Conservation (phyloP, 2,329 filamentous ascomycete genomes). For the Pseudopithomyces chartarum region DNA sequence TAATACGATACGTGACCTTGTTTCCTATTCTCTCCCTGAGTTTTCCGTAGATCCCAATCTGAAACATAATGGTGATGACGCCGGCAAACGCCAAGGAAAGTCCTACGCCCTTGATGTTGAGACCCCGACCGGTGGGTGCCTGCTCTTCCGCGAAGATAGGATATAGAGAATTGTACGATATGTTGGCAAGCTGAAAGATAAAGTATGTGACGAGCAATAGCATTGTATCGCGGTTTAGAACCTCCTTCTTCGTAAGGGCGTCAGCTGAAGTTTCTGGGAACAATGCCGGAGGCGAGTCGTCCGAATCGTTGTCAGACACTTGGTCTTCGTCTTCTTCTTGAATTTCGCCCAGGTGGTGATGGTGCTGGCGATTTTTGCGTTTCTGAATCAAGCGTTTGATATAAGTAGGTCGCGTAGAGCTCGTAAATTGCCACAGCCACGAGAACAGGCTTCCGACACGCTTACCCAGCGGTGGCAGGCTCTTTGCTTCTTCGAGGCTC, state of each 20-base stretch:
- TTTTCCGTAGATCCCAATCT: slow-evolving; percentile 81
- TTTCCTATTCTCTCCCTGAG: slow-evolving; percentile 83
- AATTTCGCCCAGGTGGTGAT: slow-evolving; percentile 43
- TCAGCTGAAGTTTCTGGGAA: slow-evolving; percentile 49
- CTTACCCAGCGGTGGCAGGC: slow-evolving; percentile 64
- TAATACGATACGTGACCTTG: slow-evolving; percentile 78
- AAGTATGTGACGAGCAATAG: slow-evolving; percentile 84
- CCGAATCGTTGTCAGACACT: slow-evolving; percentile 50
- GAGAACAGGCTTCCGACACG: slow-evolving; percentile 65
- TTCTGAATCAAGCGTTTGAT: slow-evolving; percentile 48
- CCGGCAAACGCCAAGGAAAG: slow-evolving; percentile 84
- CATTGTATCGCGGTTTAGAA: slow-evolving; percentile 81
- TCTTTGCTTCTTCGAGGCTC: slow-evolving; percentile 71
- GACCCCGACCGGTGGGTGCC: slow-evolving; percentile 74
- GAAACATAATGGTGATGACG: slow-evolving; percentile 84
- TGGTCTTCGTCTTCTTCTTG: slow-evolving; percentile 43
- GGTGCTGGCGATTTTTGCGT: slow-evolving; percentile 24
- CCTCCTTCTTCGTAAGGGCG: slow-evolving; percentile 58
- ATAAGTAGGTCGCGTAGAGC: slow-evolving; percentile 64
- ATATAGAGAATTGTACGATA: slow-evolving; percentile 93
- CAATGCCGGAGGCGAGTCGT: slow-evolving; percentile 43
- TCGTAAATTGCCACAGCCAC: slow-evolving; percentile 73
- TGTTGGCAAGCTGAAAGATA: slow-evolving; percentile 91
- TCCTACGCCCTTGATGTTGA: slow-evolving; percentile 82
- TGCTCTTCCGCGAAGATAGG: slow-evolving; percentile 85